Evolutionary conservation across 371 early-diverging fungal species (phyloP).

Genomic region (Zychaea mexicana): DNA sequence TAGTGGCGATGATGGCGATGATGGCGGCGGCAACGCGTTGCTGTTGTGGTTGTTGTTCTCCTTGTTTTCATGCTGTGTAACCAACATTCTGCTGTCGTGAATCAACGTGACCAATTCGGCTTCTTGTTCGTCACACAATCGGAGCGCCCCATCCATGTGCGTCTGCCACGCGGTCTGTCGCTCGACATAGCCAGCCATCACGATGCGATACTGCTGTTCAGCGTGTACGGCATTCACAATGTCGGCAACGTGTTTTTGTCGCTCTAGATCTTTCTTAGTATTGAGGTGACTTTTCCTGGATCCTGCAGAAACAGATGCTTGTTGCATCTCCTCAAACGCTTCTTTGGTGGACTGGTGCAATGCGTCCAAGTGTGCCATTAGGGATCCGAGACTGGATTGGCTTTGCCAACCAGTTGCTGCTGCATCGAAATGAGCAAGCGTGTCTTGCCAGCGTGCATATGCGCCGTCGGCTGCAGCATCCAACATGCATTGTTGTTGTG

Average conservation of each 20-base stretch:
- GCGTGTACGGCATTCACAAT: background rate
- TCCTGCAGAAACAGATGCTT: background rate
- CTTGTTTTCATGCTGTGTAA: background rate
- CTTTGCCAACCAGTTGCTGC: background rate
- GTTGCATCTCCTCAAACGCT: background rate
- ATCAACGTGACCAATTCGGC: background rate
- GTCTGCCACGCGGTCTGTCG: background rate
- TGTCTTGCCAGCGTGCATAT: background rate
- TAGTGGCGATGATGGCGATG: no score
- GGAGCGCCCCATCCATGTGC: background rate
- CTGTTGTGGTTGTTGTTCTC: background rate
- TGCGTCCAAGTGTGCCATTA: background rate
- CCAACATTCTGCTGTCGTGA: background rate
- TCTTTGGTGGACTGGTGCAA: background rate
- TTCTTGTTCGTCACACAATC: background rate
- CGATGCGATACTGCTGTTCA: background rate
- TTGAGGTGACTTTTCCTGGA: no score
- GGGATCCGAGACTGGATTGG: background rate
- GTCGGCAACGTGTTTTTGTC: background rate
- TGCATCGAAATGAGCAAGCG: background rate
- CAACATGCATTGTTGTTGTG: background rate
- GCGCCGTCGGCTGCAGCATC: background rate
- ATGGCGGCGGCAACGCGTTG: background rate
- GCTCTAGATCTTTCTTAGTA: no score
- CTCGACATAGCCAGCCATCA: background rate